phyloP scores from a whole-genome alignment of 1,139 yeast species.

The Nadsonia starkeyi-henricii region DNA sequence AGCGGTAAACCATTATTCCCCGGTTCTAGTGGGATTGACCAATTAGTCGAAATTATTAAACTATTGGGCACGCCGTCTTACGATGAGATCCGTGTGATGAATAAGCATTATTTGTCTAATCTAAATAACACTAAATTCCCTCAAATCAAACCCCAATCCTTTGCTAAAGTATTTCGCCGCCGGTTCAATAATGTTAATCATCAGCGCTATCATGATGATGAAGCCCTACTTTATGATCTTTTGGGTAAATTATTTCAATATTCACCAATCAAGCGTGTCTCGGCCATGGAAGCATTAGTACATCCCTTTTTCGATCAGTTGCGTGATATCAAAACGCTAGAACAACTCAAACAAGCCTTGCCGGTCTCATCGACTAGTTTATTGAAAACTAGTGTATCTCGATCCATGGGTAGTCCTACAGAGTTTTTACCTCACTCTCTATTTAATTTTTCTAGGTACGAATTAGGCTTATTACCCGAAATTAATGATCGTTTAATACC shows the following conservation, averaged over 20 bases:
- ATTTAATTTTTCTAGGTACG: constrained; percentile 27
- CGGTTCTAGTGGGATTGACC: constrained; percentile 95
- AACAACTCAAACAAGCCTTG: constrained; percentile 28
- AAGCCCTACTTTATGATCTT: constrained; percentile 28
- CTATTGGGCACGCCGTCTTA: constrained; percentile 92
- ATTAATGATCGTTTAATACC: constrained; percentile 27
- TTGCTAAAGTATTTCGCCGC: constrained; percentile 66
- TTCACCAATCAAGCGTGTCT: constrained; percentile 57
- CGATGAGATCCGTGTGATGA: constrained; percentile 88
- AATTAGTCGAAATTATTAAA: constrained; percentile 89
- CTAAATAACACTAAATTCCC: constrained; percentile 97
- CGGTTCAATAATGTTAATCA: constrained; percentile 18
- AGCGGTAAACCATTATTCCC: constrained; percentile 95
- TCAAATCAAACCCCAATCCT: constrained; percentile 85
- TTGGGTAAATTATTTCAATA: constrained; percentile 51
- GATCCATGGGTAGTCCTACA: constrained; percentile 22
- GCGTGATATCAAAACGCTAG: constrained; percentile 37
- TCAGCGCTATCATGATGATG: background rate
- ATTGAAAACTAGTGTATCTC: constrained; percentile 12
- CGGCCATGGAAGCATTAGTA: constrained; percentile 53
- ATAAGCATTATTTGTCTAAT: constrained; percentile 41
- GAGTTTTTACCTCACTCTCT: constrained; percentile 28
- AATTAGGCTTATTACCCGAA: constrained; percentile 28
- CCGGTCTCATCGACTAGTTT: too few relatives aligned
- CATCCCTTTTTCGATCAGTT: constrained; percentile 69